Evolutionary conservation across 805 yeast species (phyloP).

Genomic region (Lipomyces sp.): DNA sequence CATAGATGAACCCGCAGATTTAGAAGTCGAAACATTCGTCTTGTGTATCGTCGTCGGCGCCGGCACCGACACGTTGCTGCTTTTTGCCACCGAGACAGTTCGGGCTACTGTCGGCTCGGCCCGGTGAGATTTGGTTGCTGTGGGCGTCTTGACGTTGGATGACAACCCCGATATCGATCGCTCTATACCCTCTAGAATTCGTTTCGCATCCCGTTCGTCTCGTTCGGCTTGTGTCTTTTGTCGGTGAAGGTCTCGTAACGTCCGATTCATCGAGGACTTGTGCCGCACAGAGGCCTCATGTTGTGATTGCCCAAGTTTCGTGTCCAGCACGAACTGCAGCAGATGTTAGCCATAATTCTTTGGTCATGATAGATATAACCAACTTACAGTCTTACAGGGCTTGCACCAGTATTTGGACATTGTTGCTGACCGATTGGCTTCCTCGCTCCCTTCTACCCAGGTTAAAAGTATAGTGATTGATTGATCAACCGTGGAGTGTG

Average conservation of each 20-base stretch:
- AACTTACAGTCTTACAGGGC: conserved; percentile 38
- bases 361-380: background rate
- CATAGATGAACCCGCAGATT: background rate
- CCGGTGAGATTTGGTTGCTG: background rate
- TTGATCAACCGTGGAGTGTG: too few species aligned
- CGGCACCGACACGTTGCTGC: background rate
- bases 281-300: conserved; percentile 38
- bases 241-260: conserved; percentile 33
- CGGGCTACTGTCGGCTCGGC: background rate
- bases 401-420: conserved; percentile 41
- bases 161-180: conserved; percentile 16
- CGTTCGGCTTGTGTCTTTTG: conserved; percentile 30
- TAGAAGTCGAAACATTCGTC: background rate
- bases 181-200: conserved; percentile 30
- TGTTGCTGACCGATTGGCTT: background rate
- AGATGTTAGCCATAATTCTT: background rate
- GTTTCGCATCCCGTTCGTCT: conserved; percentile 30
- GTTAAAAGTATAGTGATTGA: too few species aligned
- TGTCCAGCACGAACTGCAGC: conserved; percentile 37
- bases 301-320: conserved; percentile 36
- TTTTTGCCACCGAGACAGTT: background rate
- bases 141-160: background rate
- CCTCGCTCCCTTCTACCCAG: background rate
- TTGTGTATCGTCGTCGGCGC: background rate
- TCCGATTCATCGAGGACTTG: conserved; percentile 33